Base-by-base conservation (phyloP, 2,329 filamentous ascomycete species). In the Colletotrichum sp. region DNA sequence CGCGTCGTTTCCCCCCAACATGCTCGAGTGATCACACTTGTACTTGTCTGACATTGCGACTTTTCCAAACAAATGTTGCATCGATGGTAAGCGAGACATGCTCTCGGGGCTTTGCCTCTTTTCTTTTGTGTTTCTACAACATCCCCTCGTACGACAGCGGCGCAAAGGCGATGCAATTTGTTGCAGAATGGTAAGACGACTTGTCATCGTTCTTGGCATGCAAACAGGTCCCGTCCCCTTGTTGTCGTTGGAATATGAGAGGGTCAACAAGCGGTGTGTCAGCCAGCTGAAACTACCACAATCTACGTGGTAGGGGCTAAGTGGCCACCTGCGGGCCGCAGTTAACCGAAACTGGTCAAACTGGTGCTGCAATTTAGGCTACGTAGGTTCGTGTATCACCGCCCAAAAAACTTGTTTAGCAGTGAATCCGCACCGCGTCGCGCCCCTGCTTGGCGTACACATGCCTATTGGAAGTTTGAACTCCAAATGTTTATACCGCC, bases 241-340 rank as follows among this genome's bases (percentile, higher is more conserved):
- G 34, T 26, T 16, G 48, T 39, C 24, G 52, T 15, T 30, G 55
- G 32, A 44, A 59, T 57, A 30, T 22, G n/a, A 7, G 24, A 69
- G 55, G 55, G 67, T 48, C 67, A 69, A 69, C 52, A 62, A 16
- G 67, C 67, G 67, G 67, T 69, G 67, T 69, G 67, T 62, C 55
- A 62, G 55, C 55, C 34, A 26, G 67, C 67, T 69, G 55, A 69
- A 48, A 60, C 52, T 60, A 60, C 52, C 12, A 59, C 16, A 44
- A 60, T 60, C 52, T 69, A 69, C 67, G 67, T 69, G 55, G 52
- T 59, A 60, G 55, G 67, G 34, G 67, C 55, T 30, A 30, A 69
- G 52, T 69, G 55, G 67, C 32, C 55, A 59, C 22, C 12, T 57
- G 34, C 55, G 67, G 55, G 52, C 67, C 67, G 67, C 67, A 60